These are phyloP conservation scores for Exobasidium cylindrosporum DNA, from an alignment of 1,284 basidiomycete species.

Conservation along the genomic window DNA sequence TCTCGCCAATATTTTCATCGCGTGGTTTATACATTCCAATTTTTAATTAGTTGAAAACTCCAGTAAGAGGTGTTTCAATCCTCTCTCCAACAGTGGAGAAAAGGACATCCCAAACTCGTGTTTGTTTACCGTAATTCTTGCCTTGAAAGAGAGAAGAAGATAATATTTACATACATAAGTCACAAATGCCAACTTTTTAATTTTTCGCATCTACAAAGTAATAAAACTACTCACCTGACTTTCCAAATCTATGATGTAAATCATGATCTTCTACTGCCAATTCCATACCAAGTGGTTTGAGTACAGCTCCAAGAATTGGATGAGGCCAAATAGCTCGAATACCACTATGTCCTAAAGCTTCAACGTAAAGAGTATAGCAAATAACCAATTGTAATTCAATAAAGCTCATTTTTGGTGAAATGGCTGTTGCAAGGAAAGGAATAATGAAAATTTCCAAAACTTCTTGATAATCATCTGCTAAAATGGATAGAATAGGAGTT, in stretches of 20 bases:
- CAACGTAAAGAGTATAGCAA: conserved; percentile 21
- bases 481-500: conserved; percentile 39
- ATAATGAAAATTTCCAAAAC: conserved; percentile 24
- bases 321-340: conserved; percentile 40
- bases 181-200: no score
- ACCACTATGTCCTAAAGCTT: conserved; percentile 48
- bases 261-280: conserved; percentile 53
- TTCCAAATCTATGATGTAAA: conserved; percentile 46
- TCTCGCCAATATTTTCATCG: no score
- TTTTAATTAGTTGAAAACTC: background rate
- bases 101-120: conserved; percentile 49
- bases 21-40: no score
- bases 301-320: conserved; percentile 35
- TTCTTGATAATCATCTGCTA: conserved; percentile 45
- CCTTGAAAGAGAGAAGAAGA: conserved; percentile 9
- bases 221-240: conserved; percentile 14
- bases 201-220: no score
- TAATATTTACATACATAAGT: no score
- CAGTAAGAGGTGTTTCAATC: conserved; percentile 23
- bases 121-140: conserved; percentile 54
- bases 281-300: conserved; percentile 38
- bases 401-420: conserved; percentile 43
- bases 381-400: conserved; percentile 41
- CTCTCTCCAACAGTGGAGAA: conserved; percentile 49
- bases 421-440: conserved; percentile 33